Evolutionary conservation across 73 alveolate genomes (phyloP).

Genomic region (Tetrahymena borealis): DNA sequence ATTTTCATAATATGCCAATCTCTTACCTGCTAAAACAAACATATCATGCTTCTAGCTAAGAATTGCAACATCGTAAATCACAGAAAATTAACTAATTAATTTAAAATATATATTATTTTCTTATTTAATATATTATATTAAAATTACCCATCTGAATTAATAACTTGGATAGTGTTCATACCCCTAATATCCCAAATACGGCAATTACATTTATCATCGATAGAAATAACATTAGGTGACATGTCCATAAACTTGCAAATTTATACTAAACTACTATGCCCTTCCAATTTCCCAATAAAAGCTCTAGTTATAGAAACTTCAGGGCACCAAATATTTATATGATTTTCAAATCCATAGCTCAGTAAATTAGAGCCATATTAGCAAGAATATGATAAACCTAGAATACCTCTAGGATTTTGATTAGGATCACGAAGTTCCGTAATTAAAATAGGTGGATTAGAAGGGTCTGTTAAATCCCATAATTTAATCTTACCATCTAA

Average conservation of each 20-base stretch:
- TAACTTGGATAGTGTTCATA: conserved; percentile 68
- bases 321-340: conserved; percentile 82
- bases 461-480: conserved; percentile 77
- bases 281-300: conserved; percentile 84
- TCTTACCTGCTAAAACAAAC: conserved; percentile 37
- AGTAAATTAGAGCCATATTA: conserved; percentile 77
- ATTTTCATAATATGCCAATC: conserved; percentile 20
- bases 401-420: conserved; percentile 75
- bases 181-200: conserved; percentile 89
- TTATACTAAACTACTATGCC: conserved; percentile 87
- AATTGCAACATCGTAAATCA: conserved; percentile 4
- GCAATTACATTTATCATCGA: conserved; percentile 84
- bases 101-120: background rate
- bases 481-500: conserved; percentile 78
- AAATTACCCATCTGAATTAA: conserved; percentile 53
- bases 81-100: background rate
- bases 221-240: conserved; percentile 80
- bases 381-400: conserved; percentile 75
- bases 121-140: background rate
- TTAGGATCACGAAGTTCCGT: conserved; percentile 67
- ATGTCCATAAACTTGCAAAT: conserved; percentile 73
- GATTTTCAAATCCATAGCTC: conserved; percentile 88
- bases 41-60: conserved; percentile 10
- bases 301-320: conserved; percentile 83
- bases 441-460: conserved; percentile 82